phyloP scores from a whole-genome alignment of 2,329 filamentous ascomycete species.

The Thelonectria rubi region DNA sequence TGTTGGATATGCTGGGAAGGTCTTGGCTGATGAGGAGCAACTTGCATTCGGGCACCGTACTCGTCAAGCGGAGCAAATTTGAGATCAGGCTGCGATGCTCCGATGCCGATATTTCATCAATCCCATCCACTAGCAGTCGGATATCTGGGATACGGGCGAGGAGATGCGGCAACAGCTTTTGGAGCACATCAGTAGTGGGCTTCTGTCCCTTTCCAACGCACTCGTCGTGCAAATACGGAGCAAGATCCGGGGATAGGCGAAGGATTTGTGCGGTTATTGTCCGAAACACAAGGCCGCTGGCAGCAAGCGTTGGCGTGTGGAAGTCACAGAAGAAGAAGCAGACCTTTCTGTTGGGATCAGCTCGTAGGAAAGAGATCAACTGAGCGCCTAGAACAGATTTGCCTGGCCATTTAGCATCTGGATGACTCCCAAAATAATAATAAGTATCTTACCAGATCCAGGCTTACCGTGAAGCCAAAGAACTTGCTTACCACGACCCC shows the following conservation, averaged over 20 bases:
- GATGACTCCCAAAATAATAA: not conserved
- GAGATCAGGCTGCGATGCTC: slow-evolving; percentile 4
- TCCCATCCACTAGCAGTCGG: slow-evolving; percentile 6
- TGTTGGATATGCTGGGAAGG: not conserved
- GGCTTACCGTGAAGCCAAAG: slow-evolving; percentile 19
- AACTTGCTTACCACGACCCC: slow-evolving; percentile 1
- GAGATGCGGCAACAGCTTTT: not conserved
- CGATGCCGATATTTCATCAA: not conserved
- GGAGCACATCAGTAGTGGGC: not conserved
- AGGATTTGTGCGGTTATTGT: slow-evolving; percentile 1
- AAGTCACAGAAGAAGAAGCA: slow-evolving; percentile 19
- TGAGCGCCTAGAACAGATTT: slow-evolving; percentile 17
- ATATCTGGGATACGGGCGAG: slow-evolving; percentile 3
- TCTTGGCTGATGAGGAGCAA: slow-evolving; percentile 1
- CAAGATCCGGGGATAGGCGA: not conserved
- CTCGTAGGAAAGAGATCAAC: slow-evolving; percentile 10
- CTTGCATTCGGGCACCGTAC: not conserved
- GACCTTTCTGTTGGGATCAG: not conserved
- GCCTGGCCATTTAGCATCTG: not conserved
- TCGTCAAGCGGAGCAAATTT: not conserved
- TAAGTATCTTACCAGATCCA: slow-evolving; percentile 7
- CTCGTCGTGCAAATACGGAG: slow-evolving; percentile 8
- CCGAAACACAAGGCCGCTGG: not conserved
- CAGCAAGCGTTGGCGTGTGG: not conserved
- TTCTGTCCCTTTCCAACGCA: not conserved